Evolutionary conservation across 176 grass and related monocot species (phyloP).

Genomic region (Phoenix roebelenii): DNA sequence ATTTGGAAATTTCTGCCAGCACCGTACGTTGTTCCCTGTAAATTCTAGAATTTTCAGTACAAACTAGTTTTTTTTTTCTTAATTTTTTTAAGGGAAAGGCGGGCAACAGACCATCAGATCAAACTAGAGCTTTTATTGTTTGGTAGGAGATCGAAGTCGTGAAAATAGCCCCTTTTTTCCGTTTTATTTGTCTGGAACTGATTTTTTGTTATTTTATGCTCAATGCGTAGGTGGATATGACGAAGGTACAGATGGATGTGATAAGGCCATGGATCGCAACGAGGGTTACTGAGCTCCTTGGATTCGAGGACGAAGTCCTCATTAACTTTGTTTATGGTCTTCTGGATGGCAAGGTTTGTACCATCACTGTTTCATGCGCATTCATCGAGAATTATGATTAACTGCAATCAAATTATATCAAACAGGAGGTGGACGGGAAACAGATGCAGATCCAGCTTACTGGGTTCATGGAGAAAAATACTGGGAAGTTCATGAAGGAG

Average conservation of each 20-base stretch:
- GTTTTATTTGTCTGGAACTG: no score
- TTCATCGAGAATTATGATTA: no score
- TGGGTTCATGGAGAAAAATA: conserved; percentile 99
- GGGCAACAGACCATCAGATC: no score
- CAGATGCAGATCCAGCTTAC: conserved; percentile 94
- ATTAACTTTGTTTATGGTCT: conserved; percentile 95
- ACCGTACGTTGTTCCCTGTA: no score
- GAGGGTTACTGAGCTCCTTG: conserved; percentile 79
- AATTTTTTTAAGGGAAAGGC: neutral
- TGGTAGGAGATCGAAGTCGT: no score
- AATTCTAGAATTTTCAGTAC: no score
- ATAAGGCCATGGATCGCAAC: conserved; percentile 97
- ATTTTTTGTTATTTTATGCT: no score
- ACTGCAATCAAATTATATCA: neutral
- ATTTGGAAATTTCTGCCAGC: no score
- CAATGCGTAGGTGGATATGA: conserved; percentile 56
- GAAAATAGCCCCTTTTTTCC: no score
- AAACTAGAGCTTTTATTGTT: no score
- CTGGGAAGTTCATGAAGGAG: conserved; percentile 91
- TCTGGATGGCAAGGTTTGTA: conserved; percentile 58
- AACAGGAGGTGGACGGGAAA: conserved; percentile 73
- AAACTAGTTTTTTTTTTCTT: neutral
- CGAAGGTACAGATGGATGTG: conserved; percentile 94
- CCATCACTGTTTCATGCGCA: neutral
- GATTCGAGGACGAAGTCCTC: conserved; percentile 94